Evolutionary conservation across 2,329 filamentous ascomycete species (phyloP).

Genomic region (Claviceps purpurea): DNA sequence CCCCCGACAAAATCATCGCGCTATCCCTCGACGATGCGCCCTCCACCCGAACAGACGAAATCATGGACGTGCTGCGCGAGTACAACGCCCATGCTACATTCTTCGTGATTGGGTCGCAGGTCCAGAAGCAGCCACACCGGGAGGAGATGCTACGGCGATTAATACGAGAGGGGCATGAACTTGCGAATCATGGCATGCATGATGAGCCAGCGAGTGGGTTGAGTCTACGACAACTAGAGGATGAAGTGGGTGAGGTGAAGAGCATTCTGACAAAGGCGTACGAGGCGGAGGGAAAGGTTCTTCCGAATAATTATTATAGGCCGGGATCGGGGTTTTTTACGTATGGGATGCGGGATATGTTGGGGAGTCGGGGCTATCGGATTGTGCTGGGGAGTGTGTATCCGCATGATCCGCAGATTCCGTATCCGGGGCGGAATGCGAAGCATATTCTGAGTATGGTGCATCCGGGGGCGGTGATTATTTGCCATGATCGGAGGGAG

Average conservation of each 20-base stretch:
- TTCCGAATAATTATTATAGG: constrained; percentile 56
- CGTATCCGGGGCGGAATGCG: constrained; percentile 55
- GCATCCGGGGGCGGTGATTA: constrained; percentile 62
- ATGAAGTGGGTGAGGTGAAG: constrained; percentile 54
- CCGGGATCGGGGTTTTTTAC: constrained; percentile 80
- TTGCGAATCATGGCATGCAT: constrained; percentile 82
- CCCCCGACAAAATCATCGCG: constrained; percentile 53
- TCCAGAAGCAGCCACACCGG: constrained; percentile 28
- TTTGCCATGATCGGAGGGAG: constrained; percentile 72
- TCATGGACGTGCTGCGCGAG: constrained; percentile 51
- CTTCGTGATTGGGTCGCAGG: constrained; percentile 76
- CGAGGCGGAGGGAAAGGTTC: constrained; percentile 24
- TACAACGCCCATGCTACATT: constrained; percentile 67
- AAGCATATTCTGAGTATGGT: constrained; percentile 70
- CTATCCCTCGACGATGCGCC: constrained; percentile 83
- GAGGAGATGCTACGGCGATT: constrained; percentile 43
- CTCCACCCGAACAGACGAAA: constrained; percentile 55
- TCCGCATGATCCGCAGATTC: constrained; percentile 82
- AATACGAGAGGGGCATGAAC: constrained; percentile 51
- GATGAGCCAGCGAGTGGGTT: constrained; percentile 63
- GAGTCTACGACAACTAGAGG: constrained; percentile 40
- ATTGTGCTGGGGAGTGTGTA: constrained; percentile 77
- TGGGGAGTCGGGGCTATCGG: constrained; percentile 49
- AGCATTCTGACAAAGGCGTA: constrained; percentile 45
- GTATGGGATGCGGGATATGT: constrained; percentile 48